Evolutionary conservation across 2,329 filamentous ascomycete species (phyloP).

Genomic region (Daldinia sp.): DNA sequence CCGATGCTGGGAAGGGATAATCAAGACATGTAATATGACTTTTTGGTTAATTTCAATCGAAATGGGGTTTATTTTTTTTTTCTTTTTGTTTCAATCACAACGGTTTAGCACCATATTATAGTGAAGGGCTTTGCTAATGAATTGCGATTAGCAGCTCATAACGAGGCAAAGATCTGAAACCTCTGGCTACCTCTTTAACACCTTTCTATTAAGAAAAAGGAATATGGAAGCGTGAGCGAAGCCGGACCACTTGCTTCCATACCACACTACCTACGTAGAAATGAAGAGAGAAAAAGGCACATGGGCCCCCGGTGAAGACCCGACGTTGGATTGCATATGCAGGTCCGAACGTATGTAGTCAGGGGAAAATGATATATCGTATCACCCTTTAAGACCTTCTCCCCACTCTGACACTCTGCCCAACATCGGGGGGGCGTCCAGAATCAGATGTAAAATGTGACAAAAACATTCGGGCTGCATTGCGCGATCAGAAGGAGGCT

Average conservation of each 20-base stretch:
- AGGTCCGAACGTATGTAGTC: slow-evolving; percentile 35
- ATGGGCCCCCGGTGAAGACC: slow-evolving; percentile 23
- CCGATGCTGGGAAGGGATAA: slow-evolving; percentile 9
- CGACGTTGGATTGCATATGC: slow-evolving; percentile 32
- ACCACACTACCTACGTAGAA: slow-evolving; percentile 5
- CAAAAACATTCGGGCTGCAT: slow-evolving; percentile 28
- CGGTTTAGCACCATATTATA: slow-evolving; percentile 3
- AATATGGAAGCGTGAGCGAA: not conserved
- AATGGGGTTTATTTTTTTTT: slow-evolving; percentile 4
- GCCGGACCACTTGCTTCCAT: slow-evolving; percentile 26
- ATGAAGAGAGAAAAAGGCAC: slow-evolving; percentile 6
- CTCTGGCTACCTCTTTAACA: not conserved
- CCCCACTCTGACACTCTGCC: slow-evolving; percentile 24
- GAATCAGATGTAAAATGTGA: slow-evolving; percentile 36
- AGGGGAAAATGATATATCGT: slow-evolving; percentile 36
- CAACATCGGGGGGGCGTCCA: slow-evolving; percentile 24
- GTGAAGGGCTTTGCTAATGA: slow-evolving; percentile 6
- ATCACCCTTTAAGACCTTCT: slow-evolving; percentile 23
- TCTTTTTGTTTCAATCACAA: slow-evolving; percentile 3
- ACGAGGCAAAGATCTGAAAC: slow-evolving; percentile 18
- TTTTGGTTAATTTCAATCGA: not conserved
- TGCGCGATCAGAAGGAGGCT: slow-evolving; percentile 28
- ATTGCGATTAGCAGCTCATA: slow-evolving; percentile 24
- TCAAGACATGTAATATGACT: not conserved
- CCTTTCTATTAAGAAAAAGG: slow-evolving; percentile 11